Evolutionary conservation across 2,329 filamentous ascomycete species (phyloP).

Genomic region (Atkinsonella texensis): DNA sequence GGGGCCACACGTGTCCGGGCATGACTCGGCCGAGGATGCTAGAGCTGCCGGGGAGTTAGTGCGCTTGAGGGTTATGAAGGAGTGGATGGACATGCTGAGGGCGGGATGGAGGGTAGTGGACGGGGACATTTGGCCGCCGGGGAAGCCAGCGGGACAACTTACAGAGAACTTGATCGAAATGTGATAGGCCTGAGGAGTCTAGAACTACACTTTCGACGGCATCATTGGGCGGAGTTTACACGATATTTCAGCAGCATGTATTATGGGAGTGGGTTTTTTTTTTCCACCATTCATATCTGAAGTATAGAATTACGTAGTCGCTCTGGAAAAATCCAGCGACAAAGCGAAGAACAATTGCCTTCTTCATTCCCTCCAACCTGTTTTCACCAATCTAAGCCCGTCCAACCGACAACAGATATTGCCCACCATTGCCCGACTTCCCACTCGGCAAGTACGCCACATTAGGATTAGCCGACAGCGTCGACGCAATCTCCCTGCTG

Average conservation of each 20-base stretch:
- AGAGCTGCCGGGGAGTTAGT: conserved; percentile 81
- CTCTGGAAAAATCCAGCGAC: conserved; percentile 13
- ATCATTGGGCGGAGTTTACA: background rate
- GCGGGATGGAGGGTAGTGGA: conserved; percentile 54
- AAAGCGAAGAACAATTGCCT: conserved; percentile 5
- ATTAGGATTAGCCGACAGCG: conserved; percentile 81
- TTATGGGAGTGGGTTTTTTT: background rate
- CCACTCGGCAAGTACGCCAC: conserved; percentile 85
- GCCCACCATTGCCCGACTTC: conserved; percentile 45
- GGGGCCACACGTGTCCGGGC: conserved; percentile 43
- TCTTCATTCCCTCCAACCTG: background rate
- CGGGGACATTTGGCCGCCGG: conserved; percentile 32
- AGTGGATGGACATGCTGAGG: conserved; percentile 55
- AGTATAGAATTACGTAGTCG: conserved; percentile 25
- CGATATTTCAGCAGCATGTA: background rate
- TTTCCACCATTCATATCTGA: background rate
- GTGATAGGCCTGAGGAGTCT: background rate
- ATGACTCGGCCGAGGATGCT: conserved; percentile 90
- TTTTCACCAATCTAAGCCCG: conserved; percentile 20
- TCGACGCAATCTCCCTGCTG: conserved; percentile 87
- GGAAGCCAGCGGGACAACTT: conserved; percentile 15
- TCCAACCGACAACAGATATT: conserved; percentile 42
- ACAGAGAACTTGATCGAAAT: conserved; percentile 28
- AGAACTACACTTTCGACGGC: background rate
- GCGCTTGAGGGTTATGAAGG: conserved; percentile 52